Base-by-base conservation (phyloP, 163 green algal genomes). In the Prototheca cutis region DNA sequence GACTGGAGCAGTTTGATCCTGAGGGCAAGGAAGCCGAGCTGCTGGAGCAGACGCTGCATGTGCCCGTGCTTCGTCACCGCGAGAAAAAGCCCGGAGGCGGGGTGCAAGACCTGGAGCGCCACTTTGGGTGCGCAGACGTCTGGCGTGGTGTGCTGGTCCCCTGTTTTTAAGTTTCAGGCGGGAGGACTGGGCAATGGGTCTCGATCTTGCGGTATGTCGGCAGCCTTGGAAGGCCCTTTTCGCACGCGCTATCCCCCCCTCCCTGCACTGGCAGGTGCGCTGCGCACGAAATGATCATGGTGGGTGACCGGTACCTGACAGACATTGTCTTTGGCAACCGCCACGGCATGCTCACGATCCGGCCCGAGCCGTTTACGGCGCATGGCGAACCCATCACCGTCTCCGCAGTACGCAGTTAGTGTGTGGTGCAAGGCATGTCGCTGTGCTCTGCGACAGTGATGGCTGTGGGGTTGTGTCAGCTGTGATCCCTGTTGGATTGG, bases 311-410 rank as follows among this genome's bases (percentile, higher is more conserved):
- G 4, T 93, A 88, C 62, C 70, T 96, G 25, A 96, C 88, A 10
- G 88, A 96, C 54, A 62, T 95, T 0, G 86, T 87, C 4, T 96
- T 87, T 72, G 88, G 88, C 48, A 96, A 95, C 69, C 74, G 80
- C 2, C 72, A 89, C 60, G 79, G 84, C 49, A 89, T 96, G 80
- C 58, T 95, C 1, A 95, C 88, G 6, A 79, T 96, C 4, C 74
- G 82, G 7, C 75, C 83, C 2, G 65, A 62, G 25, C 87, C 88
- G 0, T 63, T 95, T 32, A 87, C 81, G 0, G 32, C 45, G 2
- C 23, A 61, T 3, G 84, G 79, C 2, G 87, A 95, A 70, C 82
- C 87, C n/a, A 56, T 42, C 5, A 58, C 77, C 6, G 62, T 87
- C 4, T 67, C 69, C n/a, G n/a, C n/a, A n/a, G n/a, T n/a, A n/a